phyloP scores from a whole-genome alignment of 805 yeast genomes.

The Schwanniomyces polymorphus region DNA sequence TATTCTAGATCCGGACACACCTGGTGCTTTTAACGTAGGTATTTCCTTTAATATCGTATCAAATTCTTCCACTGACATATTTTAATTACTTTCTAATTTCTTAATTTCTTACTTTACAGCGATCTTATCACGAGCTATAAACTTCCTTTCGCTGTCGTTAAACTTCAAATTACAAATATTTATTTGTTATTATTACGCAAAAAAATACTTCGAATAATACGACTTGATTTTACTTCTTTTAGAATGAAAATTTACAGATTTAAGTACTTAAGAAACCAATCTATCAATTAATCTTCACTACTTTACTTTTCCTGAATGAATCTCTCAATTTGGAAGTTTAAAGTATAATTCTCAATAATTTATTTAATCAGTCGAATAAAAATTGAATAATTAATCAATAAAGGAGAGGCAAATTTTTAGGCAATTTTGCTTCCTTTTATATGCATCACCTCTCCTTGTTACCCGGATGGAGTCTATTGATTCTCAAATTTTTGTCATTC shows the following conservation, averaged over 20 bases:
- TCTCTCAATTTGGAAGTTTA: constrained; percentile 1
- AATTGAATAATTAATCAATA: neutral
- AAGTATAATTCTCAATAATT: neutral
- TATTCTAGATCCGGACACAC: constrained; percentile 95
- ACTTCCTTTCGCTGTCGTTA: neutral
- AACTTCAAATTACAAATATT: neutral
- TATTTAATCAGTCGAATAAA: neutral
- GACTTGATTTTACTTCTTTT: constrained; percentile 1
- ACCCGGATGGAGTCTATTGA: constrained; percentile 1
- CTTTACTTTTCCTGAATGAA: neutral
- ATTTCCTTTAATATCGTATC: constrained; percentile 50
- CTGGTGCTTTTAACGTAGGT: constrained; percentile 71
- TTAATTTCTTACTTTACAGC: constrained; percentile 7
- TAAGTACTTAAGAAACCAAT: constrained; percentile 1
- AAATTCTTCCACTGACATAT: constrained; percentile 48
- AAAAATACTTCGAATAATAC: neutral
- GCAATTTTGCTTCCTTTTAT: neutral
- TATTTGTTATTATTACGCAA: constrained; percentile 1
- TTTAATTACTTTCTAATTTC: neutral
- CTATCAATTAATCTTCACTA: neutral
- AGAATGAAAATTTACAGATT: constrained; percentile 1
- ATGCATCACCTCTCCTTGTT: neutral
- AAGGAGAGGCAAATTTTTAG: neutral
- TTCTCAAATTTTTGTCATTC: constrained; percentile 1
- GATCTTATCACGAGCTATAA: neutral